phyloP scores from a whole-genome alignment of 352 stramenopile species.

The Phytophthora sp. region DNA sequence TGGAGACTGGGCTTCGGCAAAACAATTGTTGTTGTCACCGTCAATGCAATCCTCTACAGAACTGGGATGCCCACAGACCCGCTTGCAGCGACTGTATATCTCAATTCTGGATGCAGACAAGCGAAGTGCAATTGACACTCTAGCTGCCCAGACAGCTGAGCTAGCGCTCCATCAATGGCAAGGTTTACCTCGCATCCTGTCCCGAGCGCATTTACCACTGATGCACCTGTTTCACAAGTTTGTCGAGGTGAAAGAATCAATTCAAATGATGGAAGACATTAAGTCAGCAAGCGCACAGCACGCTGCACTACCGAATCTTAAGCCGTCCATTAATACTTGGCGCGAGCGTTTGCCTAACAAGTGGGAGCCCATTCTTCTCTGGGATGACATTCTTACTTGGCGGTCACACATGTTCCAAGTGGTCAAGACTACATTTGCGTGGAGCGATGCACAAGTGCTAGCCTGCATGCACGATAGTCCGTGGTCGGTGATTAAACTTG shows the following conservation, averaged over 20 bases:
- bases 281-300: constrained; percentile 83
- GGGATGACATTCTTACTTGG: constrained; percentile 95
- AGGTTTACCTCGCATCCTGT: constrained; percentile 80
- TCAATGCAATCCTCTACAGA: constrained; percentile 70
- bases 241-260: constrained; percentile 92
- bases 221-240: constrained; percentile 93
- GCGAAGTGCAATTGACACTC: constrained; percentile 62
- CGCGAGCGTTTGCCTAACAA: constrained; percentile 93
- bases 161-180: constrained; percentile 91
- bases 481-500: constrained; percentile 93
- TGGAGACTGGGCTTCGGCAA: constrained; percentile 88
- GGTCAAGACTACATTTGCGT: constrained; percentile 89
- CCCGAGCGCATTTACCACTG: constrained; percentile 77
- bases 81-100: constrained; percentile 88
- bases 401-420: constrained; percentile 93
- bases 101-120: constrained; percentile 88
- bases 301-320: constrained; percentile 87
- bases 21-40: constrained; percentile 73
- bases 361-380: constrained; percentile 92
- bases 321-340: constrained; percentile 93
- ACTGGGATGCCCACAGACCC: constrained; percentile 74
- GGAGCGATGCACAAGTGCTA: constrained; percentile 89
- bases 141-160: constrained; percentile 78
- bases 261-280: constrained; percentile 92
- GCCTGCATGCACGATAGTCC: constrained; percentile 92